Base-by-base conservation (phyloP, 768 basidiomycete species). In the Rossbeevera mucosa region DNA sequence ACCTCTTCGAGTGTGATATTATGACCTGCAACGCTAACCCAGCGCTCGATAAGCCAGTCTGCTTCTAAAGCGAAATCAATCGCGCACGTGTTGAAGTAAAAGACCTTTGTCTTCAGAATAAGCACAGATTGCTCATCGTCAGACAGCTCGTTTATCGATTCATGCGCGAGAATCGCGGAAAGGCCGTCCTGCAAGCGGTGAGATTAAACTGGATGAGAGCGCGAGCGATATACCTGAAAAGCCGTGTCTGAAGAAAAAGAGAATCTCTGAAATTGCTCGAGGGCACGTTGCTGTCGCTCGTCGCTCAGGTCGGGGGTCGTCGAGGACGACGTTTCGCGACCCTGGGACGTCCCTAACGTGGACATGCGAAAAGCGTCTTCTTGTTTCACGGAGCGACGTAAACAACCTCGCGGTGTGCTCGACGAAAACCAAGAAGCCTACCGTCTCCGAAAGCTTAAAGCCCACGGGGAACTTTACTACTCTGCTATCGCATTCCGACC, bases 31-130 rank as follows among this genome's bases (percentile, higher is more conserved):
- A 64, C 63, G 58, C 54, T 82, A 50, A 14, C 14, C 22, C 51
- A 44, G 21, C 48, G 21, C 48, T 50, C n/a, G 30, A 52, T 58
- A 24, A 55, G 51, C 71, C 71, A 74, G 30, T 70, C 26, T 18
- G 41, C 48, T 55, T 59, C 53, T 64, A 46, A 75, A 78, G 50
- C 18, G 41, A 41, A 14, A 30, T 44, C 38, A 18, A 53, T 47
- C 41, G 48, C 70, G 50, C 51, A 80, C 82, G 71, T 72, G 68
- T 87, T 89, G 67, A 88, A 90, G 69, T 87, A 90, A 63, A 86
- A 90, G 0, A 88, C 74, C 16, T 79, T 74, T 2, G 80, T 80
- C 33, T 75, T 76, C 9, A 79, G 74, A 29, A 83, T 52, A 26
- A 80, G 68, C 22, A 81, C 77, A 13, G 78, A 76, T 50, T 60